These are phyloP conservation scores for Fusarium acutatum DNA, from an alignment of 2,329 filamentous ascomycete species.

Conservation along the genomic window DNA sequence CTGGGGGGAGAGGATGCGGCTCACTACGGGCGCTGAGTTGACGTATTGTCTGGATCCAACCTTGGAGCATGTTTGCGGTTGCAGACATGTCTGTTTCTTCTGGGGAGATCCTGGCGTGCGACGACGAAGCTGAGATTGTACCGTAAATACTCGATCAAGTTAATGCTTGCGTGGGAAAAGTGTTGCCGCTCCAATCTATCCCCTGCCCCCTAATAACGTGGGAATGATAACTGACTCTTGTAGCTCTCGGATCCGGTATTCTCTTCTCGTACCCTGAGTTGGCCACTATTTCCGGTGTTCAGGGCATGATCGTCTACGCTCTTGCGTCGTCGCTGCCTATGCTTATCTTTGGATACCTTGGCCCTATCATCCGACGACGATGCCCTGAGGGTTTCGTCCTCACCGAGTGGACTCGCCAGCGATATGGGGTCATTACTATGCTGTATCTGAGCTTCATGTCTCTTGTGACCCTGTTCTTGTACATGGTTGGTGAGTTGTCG, in stretches of 20 bases:
- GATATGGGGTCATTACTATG: conserved; percentile 75
- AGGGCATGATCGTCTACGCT: conserved; percentile 81
- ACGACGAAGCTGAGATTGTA: conserved; percentile 89
- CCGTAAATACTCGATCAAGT: conserved; percentile 97
- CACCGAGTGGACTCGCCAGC: conserved; percentile 84
- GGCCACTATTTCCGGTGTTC: conserved; percentile 79
- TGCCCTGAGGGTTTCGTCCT: conserved; percentile 86
- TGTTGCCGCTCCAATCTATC: conserved; percentile 79
- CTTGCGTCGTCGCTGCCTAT: conserved; percentile 76
- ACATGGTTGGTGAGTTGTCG: conserved; percentile 87
- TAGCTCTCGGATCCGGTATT: conserved; percentile 85
- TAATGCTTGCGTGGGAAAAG: conserved; percentile 99
- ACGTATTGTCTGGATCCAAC: conserved; percentile 63
- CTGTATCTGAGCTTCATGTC: conserved; percentile 82
- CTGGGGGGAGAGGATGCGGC: conserved; percentile 59
- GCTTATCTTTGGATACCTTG: conserved; percentile 76
- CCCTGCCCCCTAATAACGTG: conserved; percentile 29
- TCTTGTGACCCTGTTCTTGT: conserved; percentile 82
- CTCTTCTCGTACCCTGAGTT: conserved; percentile 85
- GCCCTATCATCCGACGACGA: conserved; percentile 79
- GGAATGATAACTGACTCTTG: conserved; percentile 53
- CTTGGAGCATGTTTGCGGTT: conserved; percentile 33
- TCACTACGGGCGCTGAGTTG: conserved; percentile 88
- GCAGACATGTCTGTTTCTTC: neutral
- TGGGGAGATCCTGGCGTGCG: conserved; percentile 53